These are phyloP conservation scores for Rhodomyrtus psidioides DNA, from an alignment of 441 rosid species.

Conservation along the genomic window DNA sequence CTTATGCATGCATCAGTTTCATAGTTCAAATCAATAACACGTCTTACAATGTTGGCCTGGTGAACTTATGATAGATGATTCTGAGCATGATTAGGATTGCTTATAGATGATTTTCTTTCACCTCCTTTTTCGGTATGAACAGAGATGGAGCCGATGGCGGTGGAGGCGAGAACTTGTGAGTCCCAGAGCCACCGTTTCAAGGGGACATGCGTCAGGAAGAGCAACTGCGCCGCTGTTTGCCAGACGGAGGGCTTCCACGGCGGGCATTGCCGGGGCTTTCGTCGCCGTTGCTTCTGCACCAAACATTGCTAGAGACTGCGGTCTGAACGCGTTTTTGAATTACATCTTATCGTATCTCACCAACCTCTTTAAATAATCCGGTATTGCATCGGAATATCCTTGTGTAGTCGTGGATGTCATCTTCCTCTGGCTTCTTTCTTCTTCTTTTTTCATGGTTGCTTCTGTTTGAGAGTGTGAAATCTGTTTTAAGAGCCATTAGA, in stretches of 20 bases:
- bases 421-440: background rate
- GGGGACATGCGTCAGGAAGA: background rate
- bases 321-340: background rate
- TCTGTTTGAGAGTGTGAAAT: background rate
- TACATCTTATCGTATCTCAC: background rate
- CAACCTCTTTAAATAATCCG: background rate
- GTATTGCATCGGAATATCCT: background rate
- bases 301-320: background rate
- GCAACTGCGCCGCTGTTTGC: constrained; percentile 7
- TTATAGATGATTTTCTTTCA: background rate
- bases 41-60: background rate
- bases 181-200: constrained; percentile 2
- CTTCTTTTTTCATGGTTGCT: background rate
- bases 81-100: background rate
- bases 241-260: constrained; percentile 8
- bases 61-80: background rate
- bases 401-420: background rate
- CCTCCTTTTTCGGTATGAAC: background rate
- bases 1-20: background rate
- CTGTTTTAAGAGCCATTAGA: background rate
- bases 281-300: constrained; percentile 8
- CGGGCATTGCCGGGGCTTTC: constrained; percentile 5
- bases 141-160: background rate
- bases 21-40: background rate
- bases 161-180: constrained; percentile 7